Conservation (phyloP, 2,329 filamentous ascomycete species). For the Chaetomiaceae sp. region DNA sequence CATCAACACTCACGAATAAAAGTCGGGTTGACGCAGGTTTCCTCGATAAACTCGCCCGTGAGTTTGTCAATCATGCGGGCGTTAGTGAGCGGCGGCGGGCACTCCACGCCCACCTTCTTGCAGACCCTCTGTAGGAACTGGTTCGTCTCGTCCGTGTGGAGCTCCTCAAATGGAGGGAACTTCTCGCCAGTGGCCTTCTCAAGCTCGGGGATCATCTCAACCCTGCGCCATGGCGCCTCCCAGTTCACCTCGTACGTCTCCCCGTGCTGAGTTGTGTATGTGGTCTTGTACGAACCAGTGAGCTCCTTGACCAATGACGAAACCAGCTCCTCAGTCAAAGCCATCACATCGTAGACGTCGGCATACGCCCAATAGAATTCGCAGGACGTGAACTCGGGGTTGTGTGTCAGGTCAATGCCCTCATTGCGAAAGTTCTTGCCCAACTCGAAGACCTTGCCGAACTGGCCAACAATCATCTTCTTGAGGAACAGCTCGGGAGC, state of each 20-base stretch:
- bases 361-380: slow-evolving; percentile 97
- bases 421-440: slow-evolving; percentile 95
- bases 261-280: slow-evolving; percentile 79
- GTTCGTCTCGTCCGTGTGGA: slow-evolving; percentile 86
- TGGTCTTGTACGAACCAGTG: slow-evolving; percentile 79
- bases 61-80: slow-evolving; percentile 95
- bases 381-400: slow-evolving; percentile 95
- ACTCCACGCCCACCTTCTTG: slow-evolving; percentile 87
- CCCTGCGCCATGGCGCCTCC: slow-evolving; percentile 86
- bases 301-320: slow-evolving; percentile 84
- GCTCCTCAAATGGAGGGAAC: slow-evolving; percentile 83
- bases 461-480: slow-evolving; percentile 88
- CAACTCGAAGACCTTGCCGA: slow-evolving; percentile 93
- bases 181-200: slow-evolving; percentile 88
- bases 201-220: slow-evolving; percentile 93
- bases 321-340: slow-evolving; percentile 88
- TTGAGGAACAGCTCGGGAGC: slow-evolving; percentile 96
- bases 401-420: slow-evolving; percentile 88
- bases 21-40: slow-evolving; percentile 87
- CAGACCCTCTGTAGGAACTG: slow-evolving; percentile 80
- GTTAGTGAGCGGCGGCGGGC: slow-evolving; percentile 85
- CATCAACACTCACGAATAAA: slow-evolving; percentile 59
- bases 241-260: slow-evolving; percentile 92
- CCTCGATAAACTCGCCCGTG: slow-evolving; percentile 90
- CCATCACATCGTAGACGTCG: slow-evolving; percentile 87